These are phyloP conservation scores for Pinus albicaulis DNA, from an alignment of 75 land plant species.

Conservation along the genomic window DNA sequence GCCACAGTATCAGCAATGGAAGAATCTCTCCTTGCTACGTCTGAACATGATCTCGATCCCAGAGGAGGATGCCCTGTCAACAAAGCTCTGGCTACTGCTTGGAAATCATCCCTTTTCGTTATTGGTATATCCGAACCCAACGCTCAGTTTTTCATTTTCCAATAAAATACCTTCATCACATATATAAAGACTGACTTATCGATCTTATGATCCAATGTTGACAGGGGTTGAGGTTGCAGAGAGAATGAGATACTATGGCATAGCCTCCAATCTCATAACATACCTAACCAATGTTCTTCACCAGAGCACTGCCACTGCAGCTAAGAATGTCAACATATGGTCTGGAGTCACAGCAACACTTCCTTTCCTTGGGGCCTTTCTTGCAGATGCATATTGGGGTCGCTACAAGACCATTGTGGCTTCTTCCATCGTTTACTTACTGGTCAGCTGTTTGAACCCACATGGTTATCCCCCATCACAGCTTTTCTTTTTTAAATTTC, in stretches of 20 bases:
- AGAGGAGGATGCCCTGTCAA: too few relatives aligned
- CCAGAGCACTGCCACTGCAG: slow-evolving; percentile 80
- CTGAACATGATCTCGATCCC: too few relatives aligned
- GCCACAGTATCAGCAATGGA: too few relatives aligned
- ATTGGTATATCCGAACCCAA: not conserved
- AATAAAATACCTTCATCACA: not conserved
- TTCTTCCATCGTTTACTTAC: slow-evolving; percentile 57
- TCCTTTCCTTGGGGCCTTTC: slow-evolving; percentile 73
- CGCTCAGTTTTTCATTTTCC: not conserved
- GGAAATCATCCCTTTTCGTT: slow-evolving; percentile 7
- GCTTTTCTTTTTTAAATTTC: too few relatives aligned
- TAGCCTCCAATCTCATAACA: slow-evolving; percentile 74
- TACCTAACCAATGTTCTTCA: slow-evolving; percentile 71
- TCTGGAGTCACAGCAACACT: slow-evolving; percentile 69
- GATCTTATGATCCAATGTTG: not conserved
- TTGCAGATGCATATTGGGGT: slow-evolving; percentile 84
- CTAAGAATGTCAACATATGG: slow-evolving; percentile 79
- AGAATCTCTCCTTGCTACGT: too few relatives aligned
- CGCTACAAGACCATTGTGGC: slow-evolving; percentile 65
- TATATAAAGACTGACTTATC: not conserved
- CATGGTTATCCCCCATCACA: too few relatives aligned
- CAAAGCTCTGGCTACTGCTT: not conserved
- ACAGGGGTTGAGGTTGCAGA: slow-evolving; percentile 80
- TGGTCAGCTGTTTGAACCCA: slow-evolving; percentile 31
- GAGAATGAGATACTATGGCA: slow-evolving; percentile 88